Percentiles rank a stretch among this genome's conserved stretches.
These are phyloP conservation scores for Arbutus unedo DNA, from an alignment of 148 eudicot species.

Conservation along the genomic window DNA sequence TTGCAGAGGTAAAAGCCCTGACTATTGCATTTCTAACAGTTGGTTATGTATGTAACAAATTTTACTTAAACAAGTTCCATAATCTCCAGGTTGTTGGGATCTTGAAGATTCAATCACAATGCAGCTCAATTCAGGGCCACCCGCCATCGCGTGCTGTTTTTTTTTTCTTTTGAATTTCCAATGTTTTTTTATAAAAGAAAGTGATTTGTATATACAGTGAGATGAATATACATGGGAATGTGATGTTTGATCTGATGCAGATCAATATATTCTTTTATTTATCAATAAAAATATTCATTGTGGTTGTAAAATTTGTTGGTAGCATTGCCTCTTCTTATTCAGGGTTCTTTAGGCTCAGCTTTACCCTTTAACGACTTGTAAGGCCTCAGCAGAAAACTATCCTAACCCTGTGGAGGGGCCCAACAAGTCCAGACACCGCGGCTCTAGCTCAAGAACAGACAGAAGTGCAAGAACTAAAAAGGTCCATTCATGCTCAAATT, in stretches of 20 bases:
- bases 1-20: constrained; percentile 45
- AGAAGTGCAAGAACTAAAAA: no score
- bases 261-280: not conserved
- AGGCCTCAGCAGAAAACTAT: no score
- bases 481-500: no score
- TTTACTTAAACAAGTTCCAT: not conserved
- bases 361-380: no score
- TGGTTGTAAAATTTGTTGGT: no score
- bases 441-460: no score
- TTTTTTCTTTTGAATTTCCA: not conserved
- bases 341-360: no score
- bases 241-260: not conserved
- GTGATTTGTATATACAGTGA: not conserved
- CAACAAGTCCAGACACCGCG: no score
- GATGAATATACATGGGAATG: not conserved
- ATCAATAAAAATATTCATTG: no score
- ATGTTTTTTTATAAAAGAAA: not conserved
- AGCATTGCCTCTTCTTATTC: no score
- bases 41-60: not conserved
- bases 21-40: not conserved
- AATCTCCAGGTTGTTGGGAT: constrained; percentile 60
- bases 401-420: no score
- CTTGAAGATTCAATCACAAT: constrained; percentile 24
- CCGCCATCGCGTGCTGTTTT: not conserved
- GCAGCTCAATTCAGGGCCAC: not conserved